Conservation (phyloP, 2,329 filamentous ascomycete species). For the Onygenales sp. region DNA sequence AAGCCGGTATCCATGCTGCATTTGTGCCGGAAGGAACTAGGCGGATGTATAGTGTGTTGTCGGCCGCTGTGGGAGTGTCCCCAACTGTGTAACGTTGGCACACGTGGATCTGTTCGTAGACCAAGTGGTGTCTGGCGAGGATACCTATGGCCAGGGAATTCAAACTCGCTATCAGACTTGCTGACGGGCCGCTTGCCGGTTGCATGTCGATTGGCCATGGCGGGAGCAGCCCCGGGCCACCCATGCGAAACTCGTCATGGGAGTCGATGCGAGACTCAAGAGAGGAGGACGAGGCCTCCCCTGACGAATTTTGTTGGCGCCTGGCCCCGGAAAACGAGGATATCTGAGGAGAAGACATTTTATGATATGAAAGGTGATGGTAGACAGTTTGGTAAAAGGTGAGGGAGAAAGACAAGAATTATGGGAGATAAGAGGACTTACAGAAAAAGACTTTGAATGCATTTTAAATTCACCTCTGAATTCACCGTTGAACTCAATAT, state of each 20-base stretch:
- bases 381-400: no score
- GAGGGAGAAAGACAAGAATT: no score
- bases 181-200: not conserved
- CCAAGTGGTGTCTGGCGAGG: not conserved
- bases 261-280: not conserved
- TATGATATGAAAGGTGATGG: no score
- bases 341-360: no score
- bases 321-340: no score
- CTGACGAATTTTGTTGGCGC: no score
- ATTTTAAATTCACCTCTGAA: no score
- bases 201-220: not conserved
- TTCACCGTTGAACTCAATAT: no score
- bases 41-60: conserved; percentile 2
- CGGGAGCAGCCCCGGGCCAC: conserved; percentile 1
- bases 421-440: no score
- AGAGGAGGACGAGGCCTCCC: no score
- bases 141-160: not conserved
- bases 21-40: not conserved
- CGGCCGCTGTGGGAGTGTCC: not conserved
- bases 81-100: not conserved
- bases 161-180: not conserved
- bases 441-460: no score
- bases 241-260: not conserved
- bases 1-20: not conserved
- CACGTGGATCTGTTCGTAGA: not conserved